Base-by-base conservation (phyloP, 2,329 filamentous ascomycete species). In the Eutypa lata region DNA sequence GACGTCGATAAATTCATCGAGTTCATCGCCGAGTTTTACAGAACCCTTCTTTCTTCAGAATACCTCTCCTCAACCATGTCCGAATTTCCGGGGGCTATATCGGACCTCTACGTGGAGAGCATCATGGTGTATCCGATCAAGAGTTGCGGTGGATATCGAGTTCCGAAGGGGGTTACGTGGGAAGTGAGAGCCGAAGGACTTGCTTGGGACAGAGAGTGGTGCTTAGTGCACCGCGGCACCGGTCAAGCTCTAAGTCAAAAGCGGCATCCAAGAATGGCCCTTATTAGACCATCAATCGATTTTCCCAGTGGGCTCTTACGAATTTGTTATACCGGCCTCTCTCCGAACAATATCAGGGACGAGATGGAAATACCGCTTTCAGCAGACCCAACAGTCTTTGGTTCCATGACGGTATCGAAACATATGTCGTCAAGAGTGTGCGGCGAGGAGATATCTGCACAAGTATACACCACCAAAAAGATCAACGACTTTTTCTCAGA, bases 141-240 rank as follows among this genome's bases (percentile, higher is more conserved):
- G 71, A 96, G 91, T 67, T 97, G 94, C 63, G 89, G 86, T 16
- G 89, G 89, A 1, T 96, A 88, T 68, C 75, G 76, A 35, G 77
- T 97, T 28, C 87, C 91, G 1, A 56, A 72, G 1, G 79, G 76
- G 2, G 74, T 73, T 7, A 66, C 77, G 14, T 99, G 94, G 94
- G 84, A 89, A 61, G 79, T 97, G 19, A 83, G 82, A 51, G 77
- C 81, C 7, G 91, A 97, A 72, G 94, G 94, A 0, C 76, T 99
- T 2, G 88, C 86, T 8, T 97, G 93, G 91, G 94, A 99, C 68
- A 82, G 94, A 56, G 93, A 97, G 74, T 99, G 94, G 93, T 97
- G 93, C 71, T 76, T 99, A 19, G 79, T 99, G 14, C 92, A 97
- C 67, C 82, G 86, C 65, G 91, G 90, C 43, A 95, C 92, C 1